Evolutionary conservation across 1,284 basidiomycete genomes (phyloP).

Genomic region (Trichosporon ovoides): DNA sequence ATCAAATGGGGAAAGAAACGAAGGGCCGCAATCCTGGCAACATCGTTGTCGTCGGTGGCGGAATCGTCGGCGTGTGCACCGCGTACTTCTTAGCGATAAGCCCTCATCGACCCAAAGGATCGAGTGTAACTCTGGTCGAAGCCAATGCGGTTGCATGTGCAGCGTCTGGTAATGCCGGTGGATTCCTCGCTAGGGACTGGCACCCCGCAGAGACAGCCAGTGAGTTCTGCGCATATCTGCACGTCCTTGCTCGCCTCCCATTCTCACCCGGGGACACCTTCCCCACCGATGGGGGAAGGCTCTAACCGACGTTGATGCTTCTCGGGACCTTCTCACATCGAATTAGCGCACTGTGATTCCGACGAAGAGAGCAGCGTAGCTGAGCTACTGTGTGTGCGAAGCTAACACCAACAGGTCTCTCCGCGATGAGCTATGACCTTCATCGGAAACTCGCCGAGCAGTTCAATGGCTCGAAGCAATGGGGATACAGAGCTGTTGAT

Average conservation of each 20-base stretch:
- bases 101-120: slow-evolving; percentile 47
- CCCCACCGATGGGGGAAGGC: no score
- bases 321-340: no score
- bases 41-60: slow-evolving; percentile 53
- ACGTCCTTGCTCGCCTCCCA: no score
- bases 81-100: slow-evolving; percentile 52
- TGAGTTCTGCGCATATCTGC: slow-evolving; percentile 13
- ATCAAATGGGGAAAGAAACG: neutral
- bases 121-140: slow-evolving; percentile 61
- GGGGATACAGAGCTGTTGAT: slow-evolving; percentile 74
- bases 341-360: no score
- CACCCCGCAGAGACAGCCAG: slow-evolving; percentile 53
- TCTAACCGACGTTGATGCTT: no score
- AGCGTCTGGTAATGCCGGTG: slow-evolving; percentile 85
- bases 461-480: slow-evolving; percentile 65
- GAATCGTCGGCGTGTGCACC: slow-evolving; percentile 77
- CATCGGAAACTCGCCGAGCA: slow-evolving; percentile 71
- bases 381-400: no score
- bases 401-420: no score
- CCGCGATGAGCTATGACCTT: slow-evolving; percentile 69
- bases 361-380: no score
- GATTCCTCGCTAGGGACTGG: slow-evolving; percentile 81
- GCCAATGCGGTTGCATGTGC: slow-evolving; percentile 59
- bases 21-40: slow-evolving; percentile 18
- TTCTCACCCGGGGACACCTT: no score